A percentile compares a stretch with the other conserved stretches of the same genome.
Evolutionary conservation across 176 grass and related monocot species (phyloP).

Genomic region (Alloteropsis semialata): DNA sequence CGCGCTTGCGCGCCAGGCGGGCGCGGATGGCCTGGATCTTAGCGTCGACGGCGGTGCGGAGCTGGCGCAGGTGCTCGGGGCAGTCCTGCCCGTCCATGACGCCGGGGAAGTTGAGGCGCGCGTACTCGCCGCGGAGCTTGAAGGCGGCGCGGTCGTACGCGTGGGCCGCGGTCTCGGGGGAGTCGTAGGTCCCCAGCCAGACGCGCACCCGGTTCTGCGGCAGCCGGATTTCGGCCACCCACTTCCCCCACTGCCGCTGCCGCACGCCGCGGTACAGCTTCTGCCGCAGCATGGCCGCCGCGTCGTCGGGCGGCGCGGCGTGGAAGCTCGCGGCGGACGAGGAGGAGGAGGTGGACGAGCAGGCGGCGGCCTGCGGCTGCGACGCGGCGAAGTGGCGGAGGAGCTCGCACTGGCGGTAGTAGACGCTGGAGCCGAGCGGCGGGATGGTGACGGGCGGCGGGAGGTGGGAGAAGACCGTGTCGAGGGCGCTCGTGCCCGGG

Average conservation of each 20-base stretch:
- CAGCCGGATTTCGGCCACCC: constrained; percentile 89
- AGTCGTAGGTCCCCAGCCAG: constrained; percentile 98
- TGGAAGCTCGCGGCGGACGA: background rate
- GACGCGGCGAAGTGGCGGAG: constrained; percentile 58
- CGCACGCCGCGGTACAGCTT: constrained; percentile 93
- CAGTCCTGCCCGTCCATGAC: constrained; percentile 42
- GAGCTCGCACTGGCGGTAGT: constrained; percentile 85
- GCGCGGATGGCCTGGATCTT: constrained; percentile 94
- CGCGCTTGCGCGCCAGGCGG: constrained; percentile 59
- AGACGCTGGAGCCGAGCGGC: constrained; percentile 81
- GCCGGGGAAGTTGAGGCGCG: constrained; percentile 97
- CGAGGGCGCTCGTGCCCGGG: constrained; percentile 55
- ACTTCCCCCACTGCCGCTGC: constrained; percentile 97
- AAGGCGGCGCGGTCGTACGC: constrained; percentile 89
- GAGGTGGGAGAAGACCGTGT: constrained; percentile 82
- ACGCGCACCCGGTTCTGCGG: constrained; percentile 92
- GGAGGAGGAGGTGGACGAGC: background rate
- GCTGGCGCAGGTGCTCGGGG: constrained; percentile 48
- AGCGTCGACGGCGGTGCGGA: constrained; percentile 62
- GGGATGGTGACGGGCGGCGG: constrained; percentile 44
- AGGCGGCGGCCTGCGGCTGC: background rate
- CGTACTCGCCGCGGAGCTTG: constrained; percentile 90
- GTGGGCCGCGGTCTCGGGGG: constrained; percentile 81
- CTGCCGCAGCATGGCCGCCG: background rate
- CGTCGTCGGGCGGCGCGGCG: background rate